Base-by-base conservation (phyloP, 306 rosid genomes). In the Vicia sativa region DNA sequence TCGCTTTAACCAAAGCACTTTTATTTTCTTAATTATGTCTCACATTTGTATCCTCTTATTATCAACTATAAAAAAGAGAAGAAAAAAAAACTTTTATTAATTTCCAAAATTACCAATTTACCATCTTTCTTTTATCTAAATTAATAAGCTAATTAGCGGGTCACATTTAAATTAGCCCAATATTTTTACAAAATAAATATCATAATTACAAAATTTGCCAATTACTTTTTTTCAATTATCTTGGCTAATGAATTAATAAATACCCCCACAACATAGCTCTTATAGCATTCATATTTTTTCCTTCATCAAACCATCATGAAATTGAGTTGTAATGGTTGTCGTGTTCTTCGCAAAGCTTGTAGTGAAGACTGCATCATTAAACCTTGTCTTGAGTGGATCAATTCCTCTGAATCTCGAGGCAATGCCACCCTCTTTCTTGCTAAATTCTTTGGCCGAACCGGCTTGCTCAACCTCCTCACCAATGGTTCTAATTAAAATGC, bases 391-490 rank as follows among this genome's bases (percentile, higher is more conserved):
- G 80, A 78, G 58, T 84, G 95, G 97, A 82, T 91, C 39, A 41
- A 19, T 11, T 82, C 86, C 2, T 34, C 87, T 0, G 89, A 91
- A 16, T 71, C 88, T 35, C 97, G 86, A 68, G 90, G 87, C 78
- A 83, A 84, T 9, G 92, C 92, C 77, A 90, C 96, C 2, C 84
- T 87, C 15, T 87, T 90, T 63, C 85, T 87, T 29, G 91, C 95
- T 81, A 90, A 90, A 31, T 90, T 84, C 72, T 86, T 80, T 8
- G 96, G 95, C 50, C 95, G 90, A 19, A 80, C 89, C 0, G 96
- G 86, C 34, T 83, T 90, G 29, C 74, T 87, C 77, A 87, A 86
- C 77, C 90, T 90, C 73, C 77, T 87, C 48, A 45, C 68, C 16
- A 87, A 87, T 3, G 85, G 84, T 8, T 62, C 85, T 0, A 71